Evolutionary conservation across 1,284 basidiomycete genomes (phyloP).

Genomic region (Anthracocystis setariae): DNA sequence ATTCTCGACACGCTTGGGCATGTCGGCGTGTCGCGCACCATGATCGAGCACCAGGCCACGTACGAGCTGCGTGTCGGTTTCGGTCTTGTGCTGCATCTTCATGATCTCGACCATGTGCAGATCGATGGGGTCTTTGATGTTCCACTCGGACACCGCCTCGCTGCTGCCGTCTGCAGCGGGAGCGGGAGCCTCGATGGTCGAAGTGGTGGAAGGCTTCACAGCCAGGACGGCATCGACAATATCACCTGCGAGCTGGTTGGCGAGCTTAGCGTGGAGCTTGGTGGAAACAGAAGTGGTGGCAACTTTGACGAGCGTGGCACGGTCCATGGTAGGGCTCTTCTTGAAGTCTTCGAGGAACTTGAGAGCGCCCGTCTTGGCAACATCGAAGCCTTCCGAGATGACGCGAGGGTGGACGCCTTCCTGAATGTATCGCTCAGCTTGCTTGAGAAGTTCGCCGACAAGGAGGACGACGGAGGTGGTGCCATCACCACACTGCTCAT

Average conservation of each 20-base stretch:
- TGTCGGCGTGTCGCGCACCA: slow-evolving; percentile 96
- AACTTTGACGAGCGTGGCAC: slow-evolving; percentile 88
- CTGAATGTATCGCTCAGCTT: slow-evolving; percentile 95
- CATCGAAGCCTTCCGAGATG: slow-evolving; percentile 92
- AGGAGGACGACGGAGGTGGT: slow-evolving; percentile 97
- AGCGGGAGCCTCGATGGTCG: slow-evolving; percentile 48
- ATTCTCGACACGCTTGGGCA: slow-evolving; percentile 98
- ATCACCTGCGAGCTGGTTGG: slow-evolving; percentile 87
- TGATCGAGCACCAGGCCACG: slow-evolving; percentile 92
- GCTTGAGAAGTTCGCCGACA: slow-evolving; percentile 96
- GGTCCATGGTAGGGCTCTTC: slow-evolving; percentile 80
- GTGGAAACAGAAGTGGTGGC: slow-evolving; percentile 94
- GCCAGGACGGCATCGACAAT: slow-evolving; percentile 95
- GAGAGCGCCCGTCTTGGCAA: slow-evolving; percentile 94
- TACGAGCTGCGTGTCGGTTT: slow-evolving; percentile 96
- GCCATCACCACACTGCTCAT: slow-evolving; percentile 98
- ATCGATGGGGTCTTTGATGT: slow-evolving; percentile 79
- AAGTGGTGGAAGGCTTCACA: slow-evolving; percentile 73
- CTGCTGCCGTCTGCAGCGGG: slow-evolving; percentile 57
- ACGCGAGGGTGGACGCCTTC: slow-evolving; percentile 99
- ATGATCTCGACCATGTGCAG: slow-evolving; percentile 99
- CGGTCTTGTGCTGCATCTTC: slow-evolving; percentile 99
- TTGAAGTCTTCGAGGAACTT: slow-evolving; percentile 92
- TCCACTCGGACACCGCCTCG: slow-evolving; percentile 61
- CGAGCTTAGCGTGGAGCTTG: slow-evolving; percentile 85